phyloP scores from a whole-genome alignment of 768 basidiomycete species.

The Hebeloma cylindrosporum region DNA sequence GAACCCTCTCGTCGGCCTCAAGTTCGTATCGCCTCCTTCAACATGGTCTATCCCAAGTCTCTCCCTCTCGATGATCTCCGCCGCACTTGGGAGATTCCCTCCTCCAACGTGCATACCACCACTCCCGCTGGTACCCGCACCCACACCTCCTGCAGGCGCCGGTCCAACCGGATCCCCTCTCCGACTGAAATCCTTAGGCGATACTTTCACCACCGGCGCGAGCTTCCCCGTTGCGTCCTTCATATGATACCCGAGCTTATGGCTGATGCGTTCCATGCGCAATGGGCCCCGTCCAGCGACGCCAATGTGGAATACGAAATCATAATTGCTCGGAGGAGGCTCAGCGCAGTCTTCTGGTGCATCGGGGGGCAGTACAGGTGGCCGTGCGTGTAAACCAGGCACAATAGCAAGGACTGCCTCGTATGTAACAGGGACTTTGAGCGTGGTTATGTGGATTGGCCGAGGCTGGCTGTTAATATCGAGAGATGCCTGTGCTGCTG shows the following conservation, averaged over 20 bases:
- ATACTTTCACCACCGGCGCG: slow-evolving; percentile 48
- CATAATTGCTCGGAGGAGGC: slow-evolving; percentile 53
- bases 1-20: slow-evolving; percentile 43
- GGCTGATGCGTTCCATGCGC: slow-evolving; percentile 62
- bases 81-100: slow-evolving; percentile 19
- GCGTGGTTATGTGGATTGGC: slow-evolving; percentile 58
- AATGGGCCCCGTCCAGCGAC: slow-evolving; percentile 64
- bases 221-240: slow-evolving; percentile 61
- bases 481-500: slow-evolving; percentile 9
- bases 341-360: slow-evolving; percentile 33
- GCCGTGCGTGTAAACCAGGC: slow-evolving; percentile 60
- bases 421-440: slow-evolving; percentile 61
- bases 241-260: slow-evolving; percentile 69
- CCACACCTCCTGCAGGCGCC: slow-evolving; percentile 13
- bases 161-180: slow-evolving; percentile 31
- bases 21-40: slow-evolving; percentile 36
- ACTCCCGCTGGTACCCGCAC: slow-evolving; percentile 21
- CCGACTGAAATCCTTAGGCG: slow-evolving; percentile 42
- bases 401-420: slow-evolving; percentile 52
- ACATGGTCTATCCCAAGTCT: slow-evolving; percentile 39
- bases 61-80: slow-evolving; percentile 38
- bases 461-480: slow-evolving; percentile 26
- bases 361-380: slow-evolving; percentile 49
- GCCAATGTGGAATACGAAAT: slow-evolving; percentile 72
- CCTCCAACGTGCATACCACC: not conserved